These are phyloP conservation scores for Irpex sp. DNA, from an alignment of 1,284 basidiomycete species.

Conservation along the genomic window DNA sequence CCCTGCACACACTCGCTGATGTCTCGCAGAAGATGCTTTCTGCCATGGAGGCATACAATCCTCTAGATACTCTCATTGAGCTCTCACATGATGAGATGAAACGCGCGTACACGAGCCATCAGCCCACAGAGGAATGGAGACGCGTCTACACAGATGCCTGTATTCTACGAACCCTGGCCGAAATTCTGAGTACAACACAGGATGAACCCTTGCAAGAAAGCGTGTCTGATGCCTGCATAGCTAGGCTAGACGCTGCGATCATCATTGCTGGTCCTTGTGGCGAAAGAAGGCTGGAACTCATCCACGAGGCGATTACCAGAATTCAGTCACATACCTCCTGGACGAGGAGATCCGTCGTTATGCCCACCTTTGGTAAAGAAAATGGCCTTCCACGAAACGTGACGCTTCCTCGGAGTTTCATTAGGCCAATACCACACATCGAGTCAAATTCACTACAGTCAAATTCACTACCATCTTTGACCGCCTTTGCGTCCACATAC, in stretches of 20 bases:
- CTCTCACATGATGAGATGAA: slow-evolving; percentile 24
- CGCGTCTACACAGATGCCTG: slow-evolving; percentile 64
- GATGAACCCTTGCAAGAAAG: slow-evolving; percentile 24
- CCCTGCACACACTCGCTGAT: background rate
- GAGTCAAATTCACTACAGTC: slow-evolving; percentile 30
- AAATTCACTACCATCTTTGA: slow-evolving; percentile 48
- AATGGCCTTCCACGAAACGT: background rate
- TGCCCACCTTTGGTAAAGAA: background rate
- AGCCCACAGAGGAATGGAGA: slow-evolving; percentile 39
- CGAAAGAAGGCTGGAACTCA: slow-evolving; percentile 51
- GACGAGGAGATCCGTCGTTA: background rate
- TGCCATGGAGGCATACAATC: background rate
- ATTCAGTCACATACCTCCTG: slow-evolving; percentile 31
- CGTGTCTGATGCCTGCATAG: slow-evolving; percentile 37
- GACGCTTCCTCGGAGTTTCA: slow-evolving; percentile 13
- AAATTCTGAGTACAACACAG: slow-evolving; percentile 25
- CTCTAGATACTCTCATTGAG: slow-evolving; percentile 21
- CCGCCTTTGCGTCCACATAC: slow-evolving; percentile 38
- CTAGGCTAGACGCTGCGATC: slow-evolving; percentile 73
- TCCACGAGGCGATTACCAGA: slow-evolving; percentile 54
- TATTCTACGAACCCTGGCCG: slow-evolving; percentile 47
- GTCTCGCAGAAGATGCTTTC: background rate
- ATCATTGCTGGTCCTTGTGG: slow-evolving; percentile 83
- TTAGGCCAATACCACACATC: slow-evolving; percentile 32
- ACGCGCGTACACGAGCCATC: background rate